Evolutionary conservation across 2,329 filamentous ascomycete genomes (phyloP).

Genomic region (Metarhizium sp.): DNA sequence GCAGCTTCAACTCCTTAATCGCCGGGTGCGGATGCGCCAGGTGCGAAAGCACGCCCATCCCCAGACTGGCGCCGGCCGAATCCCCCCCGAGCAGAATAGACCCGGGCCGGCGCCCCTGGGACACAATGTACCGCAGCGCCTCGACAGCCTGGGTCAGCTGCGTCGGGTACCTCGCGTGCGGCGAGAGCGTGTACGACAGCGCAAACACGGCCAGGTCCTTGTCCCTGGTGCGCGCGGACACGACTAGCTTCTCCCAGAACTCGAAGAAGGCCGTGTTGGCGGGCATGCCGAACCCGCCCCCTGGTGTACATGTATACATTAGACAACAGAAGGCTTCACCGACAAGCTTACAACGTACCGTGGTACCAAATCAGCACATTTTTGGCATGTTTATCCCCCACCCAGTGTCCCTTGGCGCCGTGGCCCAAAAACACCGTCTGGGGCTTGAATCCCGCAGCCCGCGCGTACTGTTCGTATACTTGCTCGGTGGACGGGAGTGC

Average conservation of each 20-base stretch:
- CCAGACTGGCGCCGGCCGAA: constrained; percentile 11
- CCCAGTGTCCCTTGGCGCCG: constrained; percentile 12
- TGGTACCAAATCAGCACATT: constrained; percentile 14
- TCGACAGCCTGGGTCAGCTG: constrained; percentile 12
- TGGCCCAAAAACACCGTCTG: background rate
- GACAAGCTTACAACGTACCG: constrained; percentile 2
- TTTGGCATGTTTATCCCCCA: constrained; percentile 10
- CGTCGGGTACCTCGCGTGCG: constrained; percentile 10
- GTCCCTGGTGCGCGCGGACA: constrained; percentile 1
- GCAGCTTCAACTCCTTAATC: constrained; percentile 8
- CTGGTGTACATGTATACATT: background rate
- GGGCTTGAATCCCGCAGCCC: too few species aligned
- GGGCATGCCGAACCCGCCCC: constrained; percentile 11
- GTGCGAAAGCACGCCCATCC: constrained; percentile 11
- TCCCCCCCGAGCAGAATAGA: constrained; percentile 10
- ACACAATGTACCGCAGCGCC: constrained; percentile 9
- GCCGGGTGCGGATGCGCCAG: constrained; percentile 9
- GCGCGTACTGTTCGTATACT: too few species aligned
- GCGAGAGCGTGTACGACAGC: constrained; percentile 10
- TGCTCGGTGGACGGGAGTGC: too few species aligned
- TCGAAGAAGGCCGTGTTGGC: constrained; percentile 9
- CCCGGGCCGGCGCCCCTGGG: background rate
- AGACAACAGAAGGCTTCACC: too few species aligned
- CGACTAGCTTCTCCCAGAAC: constrained; percentile 8
- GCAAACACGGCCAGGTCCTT: constrained; percentile 11